Evolutionary conservation across 2,329 filamentous ascomycete species (phyloP).

Genomic region (Verticillium alfalfae): DNA sequence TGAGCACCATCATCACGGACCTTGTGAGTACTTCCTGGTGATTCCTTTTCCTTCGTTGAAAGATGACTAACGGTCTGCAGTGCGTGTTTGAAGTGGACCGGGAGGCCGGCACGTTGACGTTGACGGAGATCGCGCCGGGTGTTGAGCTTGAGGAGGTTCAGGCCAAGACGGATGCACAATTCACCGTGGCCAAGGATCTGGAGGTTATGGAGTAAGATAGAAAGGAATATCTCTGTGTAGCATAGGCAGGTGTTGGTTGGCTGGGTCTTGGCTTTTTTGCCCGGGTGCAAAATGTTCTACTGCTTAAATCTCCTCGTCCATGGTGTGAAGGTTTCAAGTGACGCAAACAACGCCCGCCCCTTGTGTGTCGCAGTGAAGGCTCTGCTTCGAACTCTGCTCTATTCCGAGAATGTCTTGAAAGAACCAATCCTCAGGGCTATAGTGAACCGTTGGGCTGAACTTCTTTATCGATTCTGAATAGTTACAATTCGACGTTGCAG

Average conservation of each 20-base stretch:
- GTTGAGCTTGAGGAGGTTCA: slow-evolving; percentile 63
- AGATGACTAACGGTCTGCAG: slow-evolving; percentile 22
- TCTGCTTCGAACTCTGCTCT: no score
- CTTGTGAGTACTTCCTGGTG: slow-evolving; percentile 43
- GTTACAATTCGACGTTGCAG: no score
- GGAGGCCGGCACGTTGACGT: slow-evolving; percentile 52
- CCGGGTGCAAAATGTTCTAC: no score
- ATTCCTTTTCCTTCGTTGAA: not conserved
- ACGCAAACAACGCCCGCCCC: no score
- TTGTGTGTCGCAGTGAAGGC: no score
- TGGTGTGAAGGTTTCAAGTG: no score
- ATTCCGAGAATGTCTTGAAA: no score
- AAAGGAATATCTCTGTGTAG: not conserved
- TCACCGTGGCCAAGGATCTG: slow-evolving; percentile 54
- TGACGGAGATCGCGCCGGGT: slow-evolving; percentile 66
- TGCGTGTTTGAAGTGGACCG: slow-evolving; percentile 68
- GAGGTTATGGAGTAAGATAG: slow-evolving; percentile 34
- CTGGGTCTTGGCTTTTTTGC: no score
- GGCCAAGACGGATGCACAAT: slow-evolving; percentile 65
- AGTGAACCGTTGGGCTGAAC: no score
- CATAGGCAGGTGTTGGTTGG: not conserved
- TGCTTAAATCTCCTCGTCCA: no score
- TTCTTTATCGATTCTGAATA: no score
- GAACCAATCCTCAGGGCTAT: no score
- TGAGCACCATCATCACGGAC: slow-evolving; percentile 69